A percentile compares a stretch with the other conserved stretches of the same genome.
Conservation (phyloP, 805 yeast species). For the Candida ficus region DNA sequence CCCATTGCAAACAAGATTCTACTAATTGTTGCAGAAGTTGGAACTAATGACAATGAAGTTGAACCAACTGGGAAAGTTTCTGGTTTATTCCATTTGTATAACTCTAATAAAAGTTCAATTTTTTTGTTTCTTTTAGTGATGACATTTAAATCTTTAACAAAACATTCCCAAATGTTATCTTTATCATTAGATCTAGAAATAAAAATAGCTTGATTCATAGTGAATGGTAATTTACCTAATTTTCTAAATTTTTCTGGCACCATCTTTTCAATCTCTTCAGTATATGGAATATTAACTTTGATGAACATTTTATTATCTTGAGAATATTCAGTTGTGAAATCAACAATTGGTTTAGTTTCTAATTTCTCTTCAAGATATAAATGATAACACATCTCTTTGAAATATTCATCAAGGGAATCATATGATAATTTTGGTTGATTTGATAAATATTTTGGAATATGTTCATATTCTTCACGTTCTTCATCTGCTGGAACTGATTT, state of each 20-base stretch:
- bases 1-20: conserved; percentile 66
- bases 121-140: conserved; percentile 25
- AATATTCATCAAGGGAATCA: conserved; percentile 46
- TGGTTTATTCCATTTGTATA: conserved; percentile 54
- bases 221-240: conserved; percentile 55
- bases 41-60: conserved; percentile 40
- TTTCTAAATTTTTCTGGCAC: conserved; percentile 47
- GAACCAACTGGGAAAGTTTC: conserved; percentile 42
- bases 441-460: conserved; percentile 21
- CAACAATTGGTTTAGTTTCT: conserved; percentile 40
- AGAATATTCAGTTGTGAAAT: conserved; percentile 51
- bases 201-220: conserved; percentile 52
- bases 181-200: conserved; percentile 42
- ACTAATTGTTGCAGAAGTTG: conserved; percentile 58
- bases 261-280: conserved; percentile 44
- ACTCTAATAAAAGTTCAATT: conserved; percentile 42
- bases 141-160: conserved; percentile 40
- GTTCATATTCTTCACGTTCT: conserved; percentile 23
- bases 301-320: conserved; percentile 36
- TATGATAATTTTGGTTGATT: conserved; percentile 40
- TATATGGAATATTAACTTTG: conserved; percentile 37
- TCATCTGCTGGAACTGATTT: conserved; percentile 12
- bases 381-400: conserved; percentile 54
- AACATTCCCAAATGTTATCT: conserved; percentile 56
- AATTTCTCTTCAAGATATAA: conserved; percentile 58